Evolutionary conservation across 2,329 filamentous ascomycete species (phyloP).

Genomic region (Sarocladium kiliense): DNA sequence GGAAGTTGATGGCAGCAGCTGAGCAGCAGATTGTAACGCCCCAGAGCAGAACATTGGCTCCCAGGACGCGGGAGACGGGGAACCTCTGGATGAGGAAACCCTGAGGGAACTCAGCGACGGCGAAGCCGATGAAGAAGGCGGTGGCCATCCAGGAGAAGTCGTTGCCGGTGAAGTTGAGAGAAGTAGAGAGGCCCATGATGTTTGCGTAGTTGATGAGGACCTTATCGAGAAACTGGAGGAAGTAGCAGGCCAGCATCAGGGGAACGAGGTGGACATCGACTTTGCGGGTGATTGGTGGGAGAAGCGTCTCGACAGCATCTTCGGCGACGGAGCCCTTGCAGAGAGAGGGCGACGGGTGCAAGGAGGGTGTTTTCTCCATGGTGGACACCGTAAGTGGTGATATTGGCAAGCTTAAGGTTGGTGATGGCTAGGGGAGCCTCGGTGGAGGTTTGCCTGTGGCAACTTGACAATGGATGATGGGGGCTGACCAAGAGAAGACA

Average conservation of each 20-base stretch:
- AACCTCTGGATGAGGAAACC: conserved; percentile 46
- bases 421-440: not conserved
- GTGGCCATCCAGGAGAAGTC: conserved; percentile 44
- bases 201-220: conserved; percentile 24
- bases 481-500: not conserved
- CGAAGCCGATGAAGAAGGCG: conserved; percentile 40
- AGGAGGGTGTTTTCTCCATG: conserved; percentile 7
- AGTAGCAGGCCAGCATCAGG: conserved; percentile 21
- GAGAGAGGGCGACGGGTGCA: not conserved
- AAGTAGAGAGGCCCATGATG: conserved; percentile 23
- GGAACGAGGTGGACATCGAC: conserved; percentile 21
- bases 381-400: not conserved
- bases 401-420: not conserved
- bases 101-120: conserved; percentile 43
- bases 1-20: conserved; percentile 34
- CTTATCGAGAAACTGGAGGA: conserved; percentile 23
- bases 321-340: not conserved
- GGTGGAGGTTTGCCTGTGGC: too few species aligned
- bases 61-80: conserved; percentile 23
- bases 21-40: conserved; percentile 34
- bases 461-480: not conserved
- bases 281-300: conserved; percentile 14
- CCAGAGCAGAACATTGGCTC: conserved; percentile 24
- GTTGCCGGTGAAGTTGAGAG: conserved; percentile 24
- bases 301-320: not conserved